Evolutionary conservation across 1,284 basidiomycete species (phyloP), one percentile per base, ranked within the genome.

Genomic region (Trametes hirsuta): DNA sequence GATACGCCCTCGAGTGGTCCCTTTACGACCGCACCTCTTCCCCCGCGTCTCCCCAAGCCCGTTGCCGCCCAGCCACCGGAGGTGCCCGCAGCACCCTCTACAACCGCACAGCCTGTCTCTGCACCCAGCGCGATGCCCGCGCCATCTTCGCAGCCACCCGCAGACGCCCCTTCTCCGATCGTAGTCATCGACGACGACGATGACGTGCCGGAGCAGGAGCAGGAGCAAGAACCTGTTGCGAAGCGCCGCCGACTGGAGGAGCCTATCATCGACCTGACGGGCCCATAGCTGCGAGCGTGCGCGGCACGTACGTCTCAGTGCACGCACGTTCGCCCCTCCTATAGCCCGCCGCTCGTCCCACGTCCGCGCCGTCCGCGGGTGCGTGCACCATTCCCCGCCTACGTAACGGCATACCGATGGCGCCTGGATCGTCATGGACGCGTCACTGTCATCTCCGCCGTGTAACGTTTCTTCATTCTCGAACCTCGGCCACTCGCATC

Each of bases 111-210:
- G 8, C 37, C 53, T 12, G 30, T 40, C 15, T 34, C 57, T 40
- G 48, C 54, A 42, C 49, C 36, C 45, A 50, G 42, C 40, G 66
- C 47, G 3, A 63, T 66, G 6, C 62, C 69, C 1, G 62, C 63
- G 53, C 61, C 58, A 24, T 56, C 64, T 44, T 59, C 59, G 66
- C 75, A 44, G 76, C 77, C 25, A 8, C 63, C 81, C 74, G 42
- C 78, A 77, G 47, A 79, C 21, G 65, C 68, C 6, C 67, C 69
- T 24, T 72, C 71, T 6, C 71, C 73, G 10, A 78, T 86, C 53
- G 72, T 86, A 35, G 77, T 86, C 41, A 83, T 85, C 53, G 86
- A 87, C 60, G 84, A 85, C 37, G 84, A 85, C 35, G 85, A 76
- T 58, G 71, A 70, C 11, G 42, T 57, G n/a, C 63, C 82, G 22